A percentile compares a stretch with the other conserved stretches of the same genome.
These are phyloP conservation scores for Malassezia dermatis DNA, from an alignment of 1,284 basidiomycete species.

Conservation along the genomic window DNA sequence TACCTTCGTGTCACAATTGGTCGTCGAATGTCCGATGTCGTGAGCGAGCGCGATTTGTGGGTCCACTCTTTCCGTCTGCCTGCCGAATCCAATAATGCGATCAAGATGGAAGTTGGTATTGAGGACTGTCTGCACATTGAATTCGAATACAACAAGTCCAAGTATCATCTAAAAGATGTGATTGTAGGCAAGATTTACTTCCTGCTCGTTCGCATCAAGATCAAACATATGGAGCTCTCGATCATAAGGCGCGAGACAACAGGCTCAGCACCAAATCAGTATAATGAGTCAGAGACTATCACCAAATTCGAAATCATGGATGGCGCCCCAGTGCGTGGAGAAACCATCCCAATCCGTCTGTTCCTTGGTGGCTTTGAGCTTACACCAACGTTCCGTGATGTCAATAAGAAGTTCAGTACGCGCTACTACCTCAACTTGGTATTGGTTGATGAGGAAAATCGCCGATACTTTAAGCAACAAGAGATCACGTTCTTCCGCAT, in stretches of 20 bases:
- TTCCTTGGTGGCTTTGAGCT: constrained; percentile 97
- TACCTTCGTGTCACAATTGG: constrained; percentile 85
- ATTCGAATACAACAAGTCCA: constrained; percentile 99
- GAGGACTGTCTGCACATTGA: constrained; percentile 98
- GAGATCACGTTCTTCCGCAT: constrained; percentile 45
- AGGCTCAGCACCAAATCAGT: constrained; percentile 76
- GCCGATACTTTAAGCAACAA: constrained; percentile 71
- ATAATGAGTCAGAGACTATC: constrained; percentile 97
- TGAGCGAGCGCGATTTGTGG: constrained; percentile 88
- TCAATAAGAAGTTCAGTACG: constrained; percentile 97
- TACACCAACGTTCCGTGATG: constrained; percentile 94
- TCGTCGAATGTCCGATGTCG: constrained; percentile 78
- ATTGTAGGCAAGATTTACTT: constrained; percentile 99
- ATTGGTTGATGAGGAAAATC: constrained; percentile 92
- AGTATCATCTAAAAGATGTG: constrained; percentile 96
- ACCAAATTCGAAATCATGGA: constrained; percentile 98
- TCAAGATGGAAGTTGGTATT: constrained; percentile 99
- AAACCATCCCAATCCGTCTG: constrained; percentile 93
- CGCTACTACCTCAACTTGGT: constrained; percentile 88
- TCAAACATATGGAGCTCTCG: constrained; percentile 98
- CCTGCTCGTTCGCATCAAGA: constrained; percentile 94
- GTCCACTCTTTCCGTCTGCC: constrained; percentile 98
- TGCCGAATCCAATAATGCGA: constrained; percentile 89
- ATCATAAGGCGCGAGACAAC: constrained; percentile 96
- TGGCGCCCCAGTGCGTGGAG: constrained; percentile 64